Conservation (phyloP, 148 eudicot species). For the Diospyros kaki region DNA sequence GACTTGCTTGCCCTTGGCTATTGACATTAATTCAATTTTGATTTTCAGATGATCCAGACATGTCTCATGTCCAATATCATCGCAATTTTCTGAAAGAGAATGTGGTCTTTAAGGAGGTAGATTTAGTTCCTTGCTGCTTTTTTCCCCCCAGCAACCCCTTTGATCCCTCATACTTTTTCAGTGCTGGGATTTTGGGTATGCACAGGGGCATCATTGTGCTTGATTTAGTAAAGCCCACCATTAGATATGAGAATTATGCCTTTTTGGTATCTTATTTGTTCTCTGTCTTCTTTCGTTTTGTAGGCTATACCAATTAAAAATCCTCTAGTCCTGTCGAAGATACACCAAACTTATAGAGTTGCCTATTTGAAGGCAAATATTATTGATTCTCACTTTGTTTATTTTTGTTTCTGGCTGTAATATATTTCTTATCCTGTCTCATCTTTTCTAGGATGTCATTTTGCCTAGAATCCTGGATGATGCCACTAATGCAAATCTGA, state of each 20-base stretch:
- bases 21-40: constrained; percentile 11
- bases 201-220: background rate
- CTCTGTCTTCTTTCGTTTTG: constrained; percentile 11
- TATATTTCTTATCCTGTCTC: constrained; percentile 16
- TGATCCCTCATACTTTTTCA: background rate
- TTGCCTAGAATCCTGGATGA: constrained; percentile 86
- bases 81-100: constrained; percentile 79
- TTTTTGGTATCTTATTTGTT: background rate
- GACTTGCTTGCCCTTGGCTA: background rate
- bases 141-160: constrained; percentile 1
- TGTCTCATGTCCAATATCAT: constrained; percentile 54
- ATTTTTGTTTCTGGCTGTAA: constrained; percentile 12
- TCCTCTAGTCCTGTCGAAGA: constrained; percentile 74
- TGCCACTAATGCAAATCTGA: constrained; percentile 62
- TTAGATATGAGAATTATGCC: background rate
- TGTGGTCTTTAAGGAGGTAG: constrained; percentile 92
- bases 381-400: constrained; percentile 7
- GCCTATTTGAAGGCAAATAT: constrained; percentile 74
- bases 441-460: constrained; percentile 64
- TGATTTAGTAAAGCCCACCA: background rate
- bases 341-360: constrained; percentile 89
- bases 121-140: background rate
- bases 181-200: background rate
- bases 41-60: constrained; percentile 78
- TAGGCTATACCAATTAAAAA: constrained; percentile 94